Evolutionary conservation across 257 asterid species (phyloP).

Genomic region (Voacanga thouarsii): DNA sequence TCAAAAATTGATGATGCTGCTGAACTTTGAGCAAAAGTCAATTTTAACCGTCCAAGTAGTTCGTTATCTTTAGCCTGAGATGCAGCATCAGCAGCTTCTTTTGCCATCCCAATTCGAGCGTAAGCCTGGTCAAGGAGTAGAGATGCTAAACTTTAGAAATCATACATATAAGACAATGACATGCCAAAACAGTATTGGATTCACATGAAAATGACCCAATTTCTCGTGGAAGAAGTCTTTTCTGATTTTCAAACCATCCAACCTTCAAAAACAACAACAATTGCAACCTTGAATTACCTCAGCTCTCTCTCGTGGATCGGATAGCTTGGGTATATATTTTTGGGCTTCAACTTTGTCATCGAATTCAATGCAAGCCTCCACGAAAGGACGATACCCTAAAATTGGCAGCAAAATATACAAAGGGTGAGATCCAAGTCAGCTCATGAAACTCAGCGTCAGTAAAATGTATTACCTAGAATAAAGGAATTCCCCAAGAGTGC

Average conservation of each 20-base stretch:
- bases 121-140: constrained; percentile 54
- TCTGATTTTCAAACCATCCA: background rate
- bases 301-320: constrained; percentile 84
- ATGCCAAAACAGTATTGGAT: background rate
- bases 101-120: constrained; percentile 92
- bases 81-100: constrained; percentile 95
- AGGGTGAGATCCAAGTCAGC: constrained; percentile 1
- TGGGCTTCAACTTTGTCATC: constrained; percentile 84
- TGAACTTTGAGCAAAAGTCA: constrained; percentile 64
- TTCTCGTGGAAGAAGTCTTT: too few species aligned
- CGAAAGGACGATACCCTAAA: constrained; percentile 92
- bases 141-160: background rate
- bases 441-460: background rate
- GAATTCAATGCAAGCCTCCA: constrained; percentile 92
- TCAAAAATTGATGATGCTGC: constrained; percentile 75
- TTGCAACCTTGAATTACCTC: constrained; percentile 50
- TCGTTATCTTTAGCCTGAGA: constrained; percentile 89
- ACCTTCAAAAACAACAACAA: background rate
- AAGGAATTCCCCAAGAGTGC: background rate
- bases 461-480: background rate
- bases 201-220: background rate
- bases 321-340: constrained; percentile 81
- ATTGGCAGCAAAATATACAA: constrained; percentile 11
- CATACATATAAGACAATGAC: background rate
- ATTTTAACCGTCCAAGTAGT: constrained; percentile 68